These are phyloP conservation scores for Pogostemon cablin DNA, from an alignment of 257 asterid genomes.

Conservation along the genomic window DNA sequence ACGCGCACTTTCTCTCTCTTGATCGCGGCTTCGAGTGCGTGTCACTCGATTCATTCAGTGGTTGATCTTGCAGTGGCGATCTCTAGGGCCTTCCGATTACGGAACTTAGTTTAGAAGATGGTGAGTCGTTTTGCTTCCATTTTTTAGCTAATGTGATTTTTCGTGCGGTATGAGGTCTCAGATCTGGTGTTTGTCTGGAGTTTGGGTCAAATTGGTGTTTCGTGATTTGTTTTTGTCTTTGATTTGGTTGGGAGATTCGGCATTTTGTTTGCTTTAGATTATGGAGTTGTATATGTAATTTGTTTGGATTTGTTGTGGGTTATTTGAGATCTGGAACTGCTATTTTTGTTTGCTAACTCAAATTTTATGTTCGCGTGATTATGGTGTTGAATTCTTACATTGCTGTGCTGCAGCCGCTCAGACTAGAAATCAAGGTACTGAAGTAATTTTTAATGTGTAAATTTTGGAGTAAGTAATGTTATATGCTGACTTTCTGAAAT, in stretches of 20 bases:
- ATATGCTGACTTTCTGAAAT: constrained; percentile 35
- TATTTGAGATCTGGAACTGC: constrained; percentile 42
- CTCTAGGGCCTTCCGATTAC: constrained; percentile 36
- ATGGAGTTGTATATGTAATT: constrained; percentile 27
- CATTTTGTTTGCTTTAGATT: constrained; percentile 31
- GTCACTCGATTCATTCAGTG: constrained; percentile 28
- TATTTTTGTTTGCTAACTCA: constrained; percentile 35
- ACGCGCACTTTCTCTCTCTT: constrained; percentile 41
- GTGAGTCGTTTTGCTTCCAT: constrained; percentile 39
- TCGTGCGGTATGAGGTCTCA: constrained; percentile 23
- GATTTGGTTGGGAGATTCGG: constrained; percentile 22
- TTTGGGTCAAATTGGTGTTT: constrained; percentile 22
- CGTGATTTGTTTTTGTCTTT: constrained; percentile 6
- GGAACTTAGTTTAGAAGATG: constrained; percentile 40
- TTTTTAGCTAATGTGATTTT: constrained; percentile 30
- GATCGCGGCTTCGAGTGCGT: constrained; percentile 40
- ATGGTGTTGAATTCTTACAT: constrained; percentile 24
- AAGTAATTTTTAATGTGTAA: constrained; percentile 18
- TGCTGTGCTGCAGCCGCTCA: constrained; percentile 54
- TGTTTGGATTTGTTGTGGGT: constrained; percentile 33
- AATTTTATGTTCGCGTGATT: constrained; percentile 21
- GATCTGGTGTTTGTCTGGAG: constrained; percentile 39
- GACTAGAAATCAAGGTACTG: constrained; percentile 60
- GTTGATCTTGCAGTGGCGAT: constrained; percentile 37
- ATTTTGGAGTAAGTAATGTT: constrained; percentile 30